phyloP scores from a whole-genome alignment of 257 asterid species.

The Cynanchum wilfordii region DNA sequence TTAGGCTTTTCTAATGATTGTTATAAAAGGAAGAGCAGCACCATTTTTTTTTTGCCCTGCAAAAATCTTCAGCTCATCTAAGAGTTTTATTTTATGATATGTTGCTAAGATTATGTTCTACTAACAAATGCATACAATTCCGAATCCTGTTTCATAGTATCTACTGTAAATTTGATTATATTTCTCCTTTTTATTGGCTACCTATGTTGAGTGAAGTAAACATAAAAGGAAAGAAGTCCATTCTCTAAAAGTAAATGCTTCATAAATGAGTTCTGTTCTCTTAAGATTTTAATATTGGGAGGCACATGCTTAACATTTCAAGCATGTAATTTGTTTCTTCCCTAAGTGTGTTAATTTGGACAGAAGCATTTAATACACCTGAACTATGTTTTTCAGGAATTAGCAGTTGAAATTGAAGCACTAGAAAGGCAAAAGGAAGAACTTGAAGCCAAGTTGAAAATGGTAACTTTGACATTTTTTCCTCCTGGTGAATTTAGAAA shows the following conservation, averaged over 20 bases:
- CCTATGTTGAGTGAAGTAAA: background rate
- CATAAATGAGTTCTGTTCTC: background rate
- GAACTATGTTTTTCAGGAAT: slow-evolving; percentile 51
- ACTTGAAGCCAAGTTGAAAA: slow-evolving; percentile 67
- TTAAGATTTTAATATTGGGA: background rate
- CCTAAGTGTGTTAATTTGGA: background rate
- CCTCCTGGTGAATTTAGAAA: slow-evolving; percentile 6
- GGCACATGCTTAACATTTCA: background rate
- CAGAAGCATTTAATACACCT: slow-evolving; percentile 12
- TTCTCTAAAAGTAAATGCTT: background rate
- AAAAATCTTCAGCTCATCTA: background rate
- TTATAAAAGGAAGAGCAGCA: background rate
- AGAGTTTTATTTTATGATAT: background rate
- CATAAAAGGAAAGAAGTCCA: background rate
- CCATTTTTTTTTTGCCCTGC: background rate
- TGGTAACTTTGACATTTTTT: slow-evolving; percentile 39
- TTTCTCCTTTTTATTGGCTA: slow-evolving; percentile 1
- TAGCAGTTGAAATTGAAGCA: slow-evolving; percentile 49
- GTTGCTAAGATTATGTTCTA: background rate
- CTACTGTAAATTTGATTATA: background rate
- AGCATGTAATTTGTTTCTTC: background rate
- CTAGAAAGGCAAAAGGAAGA: slow-evolving; percentile 59
- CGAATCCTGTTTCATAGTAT: background rate
- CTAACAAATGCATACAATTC: background rate
- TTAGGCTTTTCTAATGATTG: background rate